phyloP scores from a whole-genome alignment of 495 filamentous ascomycete species.

The Penicillium longicatenatum region DNA sequence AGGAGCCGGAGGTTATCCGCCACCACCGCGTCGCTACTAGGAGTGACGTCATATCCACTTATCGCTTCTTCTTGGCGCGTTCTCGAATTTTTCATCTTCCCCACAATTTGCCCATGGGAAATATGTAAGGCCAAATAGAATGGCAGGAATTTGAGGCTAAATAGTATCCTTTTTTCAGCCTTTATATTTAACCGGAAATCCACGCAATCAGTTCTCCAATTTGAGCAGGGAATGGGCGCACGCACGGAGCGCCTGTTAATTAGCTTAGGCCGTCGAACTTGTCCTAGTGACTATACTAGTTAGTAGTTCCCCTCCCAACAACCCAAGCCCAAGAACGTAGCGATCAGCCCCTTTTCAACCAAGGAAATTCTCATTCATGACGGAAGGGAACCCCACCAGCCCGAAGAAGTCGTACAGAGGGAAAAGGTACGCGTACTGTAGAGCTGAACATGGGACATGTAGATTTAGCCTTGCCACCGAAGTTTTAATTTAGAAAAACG shows the following conservation, averaged over 20 bases:
- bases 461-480: background rate
- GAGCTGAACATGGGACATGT: background rate
- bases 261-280: background rate
- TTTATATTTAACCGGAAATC: background rate
- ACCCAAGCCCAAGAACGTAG: background rate
- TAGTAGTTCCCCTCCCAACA: background rate
- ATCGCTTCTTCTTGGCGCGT: constrained; percentile 2
- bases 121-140: background rate
- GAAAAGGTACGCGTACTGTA: background rate
- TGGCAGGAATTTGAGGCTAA: background rate
- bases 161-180: background rate
- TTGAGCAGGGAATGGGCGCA: background rate
- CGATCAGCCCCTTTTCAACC: background rate
- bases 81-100: constrained; percentile 4
- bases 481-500: background rate
- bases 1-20: constrained; percentile 24
- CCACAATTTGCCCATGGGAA: background rate
- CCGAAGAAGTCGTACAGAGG: background rate
- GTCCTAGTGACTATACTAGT: background rate
- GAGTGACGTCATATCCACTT: constrained; percentile 3
- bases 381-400: background rate
- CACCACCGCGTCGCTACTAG: constrained; percentile 36
- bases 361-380: background rate
- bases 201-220: background rate
- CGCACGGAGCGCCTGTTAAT: background rate